These are phyloP conservation scores for Zygosaccharomyces kombuchaensis DNA, from an alignment of 805 yeast genomes.

Conservation along the genomic window DNA sequence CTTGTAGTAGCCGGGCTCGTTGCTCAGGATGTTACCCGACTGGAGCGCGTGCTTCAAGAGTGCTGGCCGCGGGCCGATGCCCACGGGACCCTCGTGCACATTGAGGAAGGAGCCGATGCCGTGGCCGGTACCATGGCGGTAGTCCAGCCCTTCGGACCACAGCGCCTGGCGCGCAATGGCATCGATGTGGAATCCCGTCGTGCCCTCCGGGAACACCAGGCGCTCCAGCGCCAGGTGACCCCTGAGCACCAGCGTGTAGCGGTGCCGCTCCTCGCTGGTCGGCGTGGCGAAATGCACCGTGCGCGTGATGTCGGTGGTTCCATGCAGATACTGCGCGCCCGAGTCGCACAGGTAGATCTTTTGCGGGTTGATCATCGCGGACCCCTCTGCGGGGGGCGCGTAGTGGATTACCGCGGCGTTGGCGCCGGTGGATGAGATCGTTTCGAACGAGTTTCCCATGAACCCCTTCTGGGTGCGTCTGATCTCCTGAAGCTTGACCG, in stretches of 20 bases:
- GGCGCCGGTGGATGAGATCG: slow-evolving; percentile 71
- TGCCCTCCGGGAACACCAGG: slow-evolving; percentile 70
- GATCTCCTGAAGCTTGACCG: slow-evolving; percentile 51
- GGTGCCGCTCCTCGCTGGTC: slow-evolving; percentile 50
- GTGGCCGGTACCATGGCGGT: slow-evolving; percentile 94
- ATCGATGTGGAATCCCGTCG: slow-evolving; percentile 75
- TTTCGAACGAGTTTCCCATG: slow-evolving; percentile 68
- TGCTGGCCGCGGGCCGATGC: slow-evolving; percentile 55
- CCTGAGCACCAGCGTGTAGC: slow-evolving; percentile 81
- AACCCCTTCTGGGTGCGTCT: slow-evolving; percentile 52
- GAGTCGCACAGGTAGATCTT: slow-evolving; percentile 78
- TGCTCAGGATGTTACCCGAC: slow-evolving; percentile 73
- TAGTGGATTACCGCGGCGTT: slow-evolving; percentile 76
- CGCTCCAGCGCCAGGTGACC: slow-evolving; percentile 87
- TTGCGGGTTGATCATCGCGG: slow-evolving; percentile 57
- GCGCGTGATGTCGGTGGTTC: slow-evolving; percentile 95
- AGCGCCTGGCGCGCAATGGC: slow-evolving; percentile 76
- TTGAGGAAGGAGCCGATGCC: slow-evolving; percentile 90
- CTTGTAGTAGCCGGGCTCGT: slow-evolving; percentile 92
- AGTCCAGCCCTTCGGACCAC: slow-evolving; percentile 80
- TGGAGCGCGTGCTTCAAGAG: slow-evolving; percentile 49
- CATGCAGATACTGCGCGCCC: slow-evolving; percentile 89
- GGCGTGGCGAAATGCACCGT: slow-evolving; percentile 68
- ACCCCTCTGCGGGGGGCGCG: slow-evolving; percentile 57
- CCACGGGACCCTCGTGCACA: slow-evolving; percentile 94